These are phyloP conservation scores for Mangifera indica DNA, from an alignment of 345 rosid species.

Conservation along the genomic window DNA sequence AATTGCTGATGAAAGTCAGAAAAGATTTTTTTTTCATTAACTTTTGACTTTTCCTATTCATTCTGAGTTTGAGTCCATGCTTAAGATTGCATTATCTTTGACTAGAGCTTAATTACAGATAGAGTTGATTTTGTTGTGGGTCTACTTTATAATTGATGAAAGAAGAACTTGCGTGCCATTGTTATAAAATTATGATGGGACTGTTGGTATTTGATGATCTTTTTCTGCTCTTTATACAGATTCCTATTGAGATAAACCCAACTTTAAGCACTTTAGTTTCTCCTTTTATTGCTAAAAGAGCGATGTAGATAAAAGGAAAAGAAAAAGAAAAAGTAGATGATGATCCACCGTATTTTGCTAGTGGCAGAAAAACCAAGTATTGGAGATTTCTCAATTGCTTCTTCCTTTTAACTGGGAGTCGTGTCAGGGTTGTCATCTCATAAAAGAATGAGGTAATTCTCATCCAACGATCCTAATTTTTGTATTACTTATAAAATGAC, in stretches of 20 bases:
- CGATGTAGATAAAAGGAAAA: not conserved
- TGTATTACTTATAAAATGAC: no score
- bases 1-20: not conserved
- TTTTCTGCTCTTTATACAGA: not conserved
- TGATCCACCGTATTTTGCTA: no score
- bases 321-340: not conserved
- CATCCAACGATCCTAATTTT: no score
- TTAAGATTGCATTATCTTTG: not conserved
- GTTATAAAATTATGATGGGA: not conserved
- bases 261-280: constrained; percentile 3
- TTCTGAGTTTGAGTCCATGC: not conserved
- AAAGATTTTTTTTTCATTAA: no score
- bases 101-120: no score
- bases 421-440: no score
- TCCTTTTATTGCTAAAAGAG: not conserved
- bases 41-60: not conserved
- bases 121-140: not conserved
- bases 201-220: not conserved
- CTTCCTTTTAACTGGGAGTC: no score
- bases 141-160: not conserved
- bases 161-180: constrained; percentile 1
- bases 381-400: not conserved
- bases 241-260: not conserved
- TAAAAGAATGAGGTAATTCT: no score
- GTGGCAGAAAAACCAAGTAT: not conserved